phyloP scores from a whole-genome alignment of 73 alveolate species.

The Paramecium pentaurelia region DNA sequence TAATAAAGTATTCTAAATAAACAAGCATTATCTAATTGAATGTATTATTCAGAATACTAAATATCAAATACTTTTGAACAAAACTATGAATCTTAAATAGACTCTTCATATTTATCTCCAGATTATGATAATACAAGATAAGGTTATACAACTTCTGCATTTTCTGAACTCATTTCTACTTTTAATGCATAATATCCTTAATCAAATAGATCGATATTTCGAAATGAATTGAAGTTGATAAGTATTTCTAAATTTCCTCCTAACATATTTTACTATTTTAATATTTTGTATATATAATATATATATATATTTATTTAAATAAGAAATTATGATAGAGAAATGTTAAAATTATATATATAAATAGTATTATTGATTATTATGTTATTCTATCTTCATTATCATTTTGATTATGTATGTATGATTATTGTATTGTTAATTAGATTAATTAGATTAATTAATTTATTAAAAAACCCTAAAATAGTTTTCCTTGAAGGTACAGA shows the following conservation, averaged over 20 bases:
- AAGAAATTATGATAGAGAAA: neutral
- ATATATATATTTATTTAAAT: too few relatives aligned
- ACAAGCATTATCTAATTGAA: conserved; percentile 18
- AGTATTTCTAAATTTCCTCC: conserved; percentile 34
- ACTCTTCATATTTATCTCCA: neutral
- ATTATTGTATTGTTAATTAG: neutral
- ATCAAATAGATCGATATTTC: conserved; percentile 62
- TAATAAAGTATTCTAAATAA: neutral
- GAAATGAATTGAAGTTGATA: conserved; percentile 30
- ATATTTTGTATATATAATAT: neutral
- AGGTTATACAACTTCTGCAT: neutral
- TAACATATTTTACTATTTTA: neutral
- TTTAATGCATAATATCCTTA: conserved; percentile 52
- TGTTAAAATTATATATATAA: neutral
- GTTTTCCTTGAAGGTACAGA: neutral
- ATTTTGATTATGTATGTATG: too few relatives aligned
- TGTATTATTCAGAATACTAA: neutral
- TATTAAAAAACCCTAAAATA: neutral
- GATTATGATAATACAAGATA: neutral
- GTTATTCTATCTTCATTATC: neutral
- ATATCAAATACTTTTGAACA: neutral
- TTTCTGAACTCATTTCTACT: neutral
- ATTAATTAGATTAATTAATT: neutral
- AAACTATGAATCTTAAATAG: neutral
- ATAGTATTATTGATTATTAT: too few relatives aligned